Conservation (phyloP, 1,139 yeast species). For the Saccharomycopsis hybrid region DNA sequence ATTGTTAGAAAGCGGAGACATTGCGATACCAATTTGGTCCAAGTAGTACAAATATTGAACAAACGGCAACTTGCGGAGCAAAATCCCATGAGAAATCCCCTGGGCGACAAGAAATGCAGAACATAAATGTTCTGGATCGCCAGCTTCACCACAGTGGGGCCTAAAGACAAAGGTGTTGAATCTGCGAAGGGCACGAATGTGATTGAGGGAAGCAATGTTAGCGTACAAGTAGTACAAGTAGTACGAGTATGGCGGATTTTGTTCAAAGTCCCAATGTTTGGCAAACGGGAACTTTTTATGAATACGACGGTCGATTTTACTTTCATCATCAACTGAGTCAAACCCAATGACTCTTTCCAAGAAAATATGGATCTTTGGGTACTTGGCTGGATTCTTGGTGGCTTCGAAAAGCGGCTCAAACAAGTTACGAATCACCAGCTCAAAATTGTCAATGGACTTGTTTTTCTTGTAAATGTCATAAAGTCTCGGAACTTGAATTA, state of each 20-base stretch:
- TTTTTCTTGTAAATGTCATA: slow-evolving; percentile 83
- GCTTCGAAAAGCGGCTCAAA: slow-evolving; percentile 93
- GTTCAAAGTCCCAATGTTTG: slow-evolving; percentile 63
- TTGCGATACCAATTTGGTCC: slow-evolving; percentile 96
- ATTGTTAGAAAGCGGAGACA: slow-evolving; percentile 96
- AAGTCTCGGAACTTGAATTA: slow-evolving; percentile 88
- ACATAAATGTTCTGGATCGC: slow-evolving; percentile 95
- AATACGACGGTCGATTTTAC: slow-evolving; percentile 77
- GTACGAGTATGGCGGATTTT: slow-evolving; percentile 97
- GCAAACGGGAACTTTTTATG: slow-evolving; percentile 82
- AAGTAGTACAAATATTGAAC: slow-evolving; percentile 88
- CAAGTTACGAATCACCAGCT: slow-evolving; percentile 68
- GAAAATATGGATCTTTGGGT: slow-evolving; percentile 84
- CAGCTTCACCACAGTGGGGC: slow-evolving; percentile 99
- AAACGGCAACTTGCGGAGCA: slow-evolving; percentile 44
- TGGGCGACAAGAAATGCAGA: slow-evolving; percentile 49
- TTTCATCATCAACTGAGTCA: slow-evolving; percentile 97
- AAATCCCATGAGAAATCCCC: background rate
- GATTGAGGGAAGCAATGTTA: slow-evolving; percentile 77
- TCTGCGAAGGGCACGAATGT: slow-evolving; percentile 66
- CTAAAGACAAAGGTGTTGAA: slow-evolving; percentile 86
- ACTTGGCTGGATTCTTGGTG: slow-evolving; percentile 70
- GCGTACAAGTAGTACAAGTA: slow-evolving; percentile 85
- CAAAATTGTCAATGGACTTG: slow-evolving; percentile 64
- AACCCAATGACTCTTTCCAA: slow-evolving; percentile 94